phyloP scores from a whole-genome alignment of 2,329 filamentous ascomycete species.

The Madurella mycetomatis region DNA sequence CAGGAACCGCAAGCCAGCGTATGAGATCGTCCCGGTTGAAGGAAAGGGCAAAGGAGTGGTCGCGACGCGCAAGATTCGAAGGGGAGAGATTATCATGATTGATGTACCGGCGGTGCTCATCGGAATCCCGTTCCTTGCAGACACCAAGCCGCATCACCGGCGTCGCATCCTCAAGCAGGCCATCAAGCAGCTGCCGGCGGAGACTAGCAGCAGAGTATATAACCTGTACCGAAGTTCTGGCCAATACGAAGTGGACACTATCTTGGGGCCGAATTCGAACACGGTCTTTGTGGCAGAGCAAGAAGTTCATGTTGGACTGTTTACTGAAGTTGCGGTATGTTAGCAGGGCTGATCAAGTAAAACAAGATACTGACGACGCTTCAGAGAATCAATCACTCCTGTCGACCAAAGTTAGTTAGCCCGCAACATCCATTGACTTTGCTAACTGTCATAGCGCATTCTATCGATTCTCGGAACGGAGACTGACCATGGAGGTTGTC shows the following conservation, averaged over 20 bases:
- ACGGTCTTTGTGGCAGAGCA: conserved; percentile 17
- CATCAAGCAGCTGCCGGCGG: conserved; percentile 19
- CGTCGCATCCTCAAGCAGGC: conserved; percentile 23
- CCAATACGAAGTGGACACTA: conserved; percentile 21
- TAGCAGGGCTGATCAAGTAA: background rate
- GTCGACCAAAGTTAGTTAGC: conserved; percentile 26
- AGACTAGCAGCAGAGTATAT: conserved; percentile 5
- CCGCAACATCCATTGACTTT: background rate
- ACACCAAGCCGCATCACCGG: conserved; percentile 22
- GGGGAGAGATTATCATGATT: conserved; percentile 34
- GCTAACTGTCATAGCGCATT: conserved; percentile 18
- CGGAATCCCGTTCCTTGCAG: conserved; percentile 15
- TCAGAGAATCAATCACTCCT: conserved; percentile 29
- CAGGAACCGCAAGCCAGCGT: conserved; percentile 18
- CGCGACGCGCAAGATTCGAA: conserved; percentile 31
- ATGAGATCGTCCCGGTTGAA: conserved; percentile 28
- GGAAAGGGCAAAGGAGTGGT: conserved; percentile 34
- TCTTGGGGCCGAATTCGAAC: conserved; percentile 23
- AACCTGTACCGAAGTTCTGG: conserved; percentile 8
- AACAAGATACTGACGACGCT: background rate
- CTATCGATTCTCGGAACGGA: conserved; percentile 21
- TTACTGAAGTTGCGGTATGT: conserved; percentile 27
- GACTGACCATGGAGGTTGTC: conserved; percentile 26
- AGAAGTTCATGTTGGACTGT: conserved; percentile 24
- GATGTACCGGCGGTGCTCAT: conserved; percentile 31